Conservation (phyloP, 192 early-diverging fungal species). For the Coemansia sp. region DNA sequence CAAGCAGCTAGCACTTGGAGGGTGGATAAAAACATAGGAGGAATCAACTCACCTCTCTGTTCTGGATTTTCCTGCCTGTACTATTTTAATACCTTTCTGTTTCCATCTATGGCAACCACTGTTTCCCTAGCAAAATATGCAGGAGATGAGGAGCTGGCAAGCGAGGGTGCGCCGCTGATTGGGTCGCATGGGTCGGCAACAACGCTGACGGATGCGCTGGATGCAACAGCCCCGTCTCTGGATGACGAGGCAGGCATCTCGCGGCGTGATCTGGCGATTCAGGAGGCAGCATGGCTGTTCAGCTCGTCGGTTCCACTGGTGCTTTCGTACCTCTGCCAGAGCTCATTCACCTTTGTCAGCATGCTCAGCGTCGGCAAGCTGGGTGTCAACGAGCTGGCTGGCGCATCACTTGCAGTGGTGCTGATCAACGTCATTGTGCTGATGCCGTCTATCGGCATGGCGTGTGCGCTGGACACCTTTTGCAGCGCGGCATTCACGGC, state of each 20-base stretch:
- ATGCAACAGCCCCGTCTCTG: neutral
- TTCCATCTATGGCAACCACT: neutral
- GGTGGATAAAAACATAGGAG: no score
- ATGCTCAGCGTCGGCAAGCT: slow-evolving; percentile 66
- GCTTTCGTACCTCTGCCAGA: slow-evolving; percentile 65
- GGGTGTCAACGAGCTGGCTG: slow-evolving; percentile 66
- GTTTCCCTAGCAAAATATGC: neutral
- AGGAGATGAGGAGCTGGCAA: neutral
- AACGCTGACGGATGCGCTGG: slow-evolving; percentile 23
- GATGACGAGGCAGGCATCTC: slow-evolving; percentile 28
- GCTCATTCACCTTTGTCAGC: slow-evolving; percentile 64
- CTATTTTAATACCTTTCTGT: neutral
- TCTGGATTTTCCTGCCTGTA: no score
- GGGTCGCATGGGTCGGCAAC: slow-evolving; percentile 25
- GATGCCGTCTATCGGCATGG: slow-evolving; percentile 66
- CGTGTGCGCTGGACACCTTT: slow-evolving; percentile 53
- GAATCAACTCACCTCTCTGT: no score
- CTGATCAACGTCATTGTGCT: slow-evolving; percentile 68
- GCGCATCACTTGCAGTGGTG: slow-evolving; percentile 68
- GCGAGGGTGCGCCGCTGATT: slow-evolving; percentile 14
- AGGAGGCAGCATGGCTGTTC: slow-evolving; percentile 42
- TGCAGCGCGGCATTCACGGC: slow-evolving; percentile 45
- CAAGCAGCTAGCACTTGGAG: neutral
- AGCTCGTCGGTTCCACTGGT: slow-evolving; percentile 56
- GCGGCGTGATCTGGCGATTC: slow-evolving; percentile 20